Conservation (phyloP, 2,329 filamentous ascomycete genomes). For the Beauveria sp. region DNA sequence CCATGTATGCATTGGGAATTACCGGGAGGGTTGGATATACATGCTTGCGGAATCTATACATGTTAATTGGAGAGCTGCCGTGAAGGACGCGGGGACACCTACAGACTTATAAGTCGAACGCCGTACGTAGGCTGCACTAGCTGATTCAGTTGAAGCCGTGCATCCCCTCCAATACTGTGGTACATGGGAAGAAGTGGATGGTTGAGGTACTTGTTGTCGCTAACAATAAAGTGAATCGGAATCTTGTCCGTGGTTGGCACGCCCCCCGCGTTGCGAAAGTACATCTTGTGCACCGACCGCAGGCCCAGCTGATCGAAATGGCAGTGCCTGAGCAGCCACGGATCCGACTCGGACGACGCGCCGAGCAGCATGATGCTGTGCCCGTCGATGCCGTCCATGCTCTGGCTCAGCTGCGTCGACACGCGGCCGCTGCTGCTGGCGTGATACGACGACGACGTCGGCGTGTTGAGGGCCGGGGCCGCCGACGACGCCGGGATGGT, state of each 20-base stretch:
- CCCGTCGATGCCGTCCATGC: slow-evolving; percentile 23
- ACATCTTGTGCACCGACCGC: slow-evolving; percentile 26
- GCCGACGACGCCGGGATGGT: not conserved
- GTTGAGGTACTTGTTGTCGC: slow-evolving; percentile 7
- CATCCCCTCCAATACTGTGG: not conserved
- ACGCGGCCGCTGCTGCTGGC: not conserved
- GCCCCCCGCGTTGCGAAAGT: slow-evolving; percentile 30
- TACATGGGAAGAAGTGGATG: not conserved
- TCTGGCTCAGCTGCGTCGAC: slow-evolving; percentile 15
- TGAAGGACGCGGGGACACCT: not conserved
- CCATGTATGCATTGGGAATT: slow-evolving; percentile 11
- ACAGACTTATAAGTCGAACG: slow-evolving; percentile 10
- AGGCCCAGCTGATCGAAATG: slow-evolving; percentile 28
- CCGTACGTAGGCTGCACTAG: slow-evolving; percentile 10
- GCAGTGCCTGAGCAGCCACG: slow-evolving; percentile 28
- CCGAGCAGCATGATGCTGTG: slow-evolving; percentile 24
- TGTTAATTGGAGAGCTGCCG: not conserved
- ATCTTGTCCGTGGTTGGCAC: slow-evolving; percentile 26
- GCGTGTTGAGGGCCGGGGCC: slow-evolving; percentile 1
- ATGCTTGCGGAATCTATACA: slow-evolving; percentile 11
- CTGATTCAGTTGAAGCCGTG: not conserved
- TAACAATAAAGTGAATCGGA: slow-evolving; percentile 22
- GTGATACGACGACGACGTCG: not conserved
- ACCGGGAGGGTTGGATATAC: slow-evolving; percentile 13
- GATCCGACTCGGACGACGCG: slow-evolving; percentile 26